phyloP scores from a whole-genome alignment of 1,284 basidiomycete species.

The Meira miltonrushii region DNA sequence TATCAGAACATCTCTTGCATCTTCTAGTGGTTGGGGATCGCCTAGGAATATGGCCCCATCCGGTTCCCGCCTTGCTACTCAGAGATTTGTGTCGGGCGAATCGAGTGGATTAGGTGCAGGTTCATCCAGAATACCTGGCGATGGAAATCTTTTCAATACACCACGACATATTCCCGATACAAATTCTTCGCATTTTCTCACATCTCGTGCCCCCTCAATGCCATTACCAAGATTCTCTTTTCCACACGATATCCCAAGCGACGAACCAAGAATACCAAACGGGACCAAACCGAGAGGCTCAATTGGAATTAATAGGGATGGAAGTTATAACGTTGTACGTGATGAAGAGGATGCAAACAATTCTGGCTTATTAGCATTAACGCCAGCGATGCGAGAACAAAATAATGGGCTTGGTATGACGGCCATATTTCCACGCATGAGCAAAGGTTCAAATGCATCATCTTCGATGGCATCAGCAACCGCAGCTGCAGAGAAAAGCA shows the following conservation, averaged over 20 bases:
- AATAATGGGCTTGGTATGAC: conserved; percentile 1
- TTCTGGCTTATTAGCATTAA: conserved; percentile 44
- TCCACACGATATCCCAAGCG: not conserved
- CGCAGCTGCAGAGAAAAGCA: not conserved
- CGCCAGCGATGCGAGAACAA: conserved; percentile 22
- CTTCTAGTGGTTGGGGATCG: conserved; percentile 10
- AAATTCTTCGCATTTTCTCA: not conserved
- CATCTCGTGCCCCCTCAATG: not conserved
- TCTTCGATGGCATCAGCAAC: not conserved
- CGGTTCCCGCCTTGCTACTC: not conserved
- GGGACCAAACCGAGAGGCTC: too few species aligned
- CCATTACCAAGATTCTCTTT: not conserved
- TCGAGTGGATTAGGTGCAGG: not conserved
- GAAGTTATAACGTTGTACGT: conserved; percentile 45
- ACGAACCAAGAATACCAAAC: not conserved
- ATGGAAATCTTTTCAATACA: conserved; percentile 3
- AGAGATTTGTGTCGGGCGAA: not conserved
- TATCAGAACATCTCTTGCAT: not conserved
- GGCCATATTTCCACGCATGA: not conserved
- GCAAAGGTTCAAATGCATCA: not conserved
- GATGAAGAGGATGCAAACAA: conserved; percentile 47
- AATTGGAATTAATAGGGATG: conserved; percentile 28
- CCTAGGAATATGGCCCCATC: not conserved
- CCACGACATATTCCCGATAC: not conserved
- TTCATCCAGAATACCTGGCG: not conserved